These are phyloP conservation scores for Xylaria sp. DNA, from an alignment of 2,329 filamentous ascomycete genomes.

Conservation along the genomic window DNA sequence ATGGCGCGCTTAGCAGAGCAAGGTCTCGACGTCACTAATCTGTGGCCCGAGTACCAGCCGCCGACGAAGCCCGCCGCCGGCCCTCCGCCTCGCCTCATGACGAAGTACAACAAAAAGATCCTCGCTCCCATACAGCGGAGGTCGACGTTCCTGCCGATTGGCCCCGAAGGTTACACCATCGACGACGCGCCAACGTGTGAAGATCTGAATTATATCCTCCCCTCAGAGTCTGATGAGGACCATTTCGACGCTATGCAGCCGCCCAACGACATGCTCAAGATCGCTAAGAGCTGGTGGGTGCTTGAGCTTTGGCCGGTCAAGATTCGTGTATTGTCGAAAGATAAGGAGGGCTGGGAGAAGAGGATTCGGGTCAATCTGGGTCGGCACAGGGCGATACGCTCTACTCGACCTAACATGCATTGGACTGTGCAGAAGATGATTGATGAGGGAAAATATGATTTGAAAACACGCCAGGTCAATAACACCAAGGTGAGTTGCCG, in stretches of 20 bases:
- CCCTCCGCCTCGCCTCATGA: constrained; percentile 23
- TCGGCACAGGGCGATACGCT: constrained; percentile 16
- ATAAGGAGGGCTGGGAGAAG: constrained; percentile 36
- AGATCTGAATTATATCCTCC: constrained; percentile 33
- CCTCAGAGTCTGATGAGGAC: constrained; percentile 32
- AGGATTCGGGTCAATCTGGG: constrained; percentile 30
- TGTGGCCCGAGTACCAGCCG: constrained; percentile 28
- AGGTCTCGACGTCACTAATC: constrained; percentile 28
- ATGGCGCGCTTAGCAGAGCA: constrained; percentile 28
- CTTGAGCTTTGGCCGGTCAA: constrained; percentile 36
- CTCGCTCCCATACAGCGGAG: constrained; percentile 29
- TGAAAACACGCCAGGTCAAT: constrained; percentile 24
- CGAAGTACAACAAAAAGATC: constrained; percentile 24
- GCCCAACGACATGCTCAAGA: constrained; percentile 29
- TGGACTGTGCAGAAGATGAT: constrained; percentile 37
- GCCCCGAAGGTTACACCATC: constrained; percentile 18
- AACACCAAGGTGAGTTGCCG: constrained; percentile 29
- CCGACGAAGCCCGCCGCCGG: background rate
- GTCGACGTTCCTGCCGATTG: constrained; percentile 34
- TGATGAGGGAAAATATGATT: constrained; percentile 21
- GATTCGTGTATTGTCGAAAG: constrained; percentile 31
- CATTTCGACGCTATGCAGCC: constrained; percentile 31
- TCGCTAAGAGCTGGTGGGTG: constrained; percentile 33
- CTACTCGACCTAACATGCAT: constrained; percentile 29
- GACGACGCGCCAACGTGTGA: constrained; percentile 26